Base-by-base conservation (phyloP, 495 filamentous ascomycete genomes). In the Neurospora sp. region DNA sequence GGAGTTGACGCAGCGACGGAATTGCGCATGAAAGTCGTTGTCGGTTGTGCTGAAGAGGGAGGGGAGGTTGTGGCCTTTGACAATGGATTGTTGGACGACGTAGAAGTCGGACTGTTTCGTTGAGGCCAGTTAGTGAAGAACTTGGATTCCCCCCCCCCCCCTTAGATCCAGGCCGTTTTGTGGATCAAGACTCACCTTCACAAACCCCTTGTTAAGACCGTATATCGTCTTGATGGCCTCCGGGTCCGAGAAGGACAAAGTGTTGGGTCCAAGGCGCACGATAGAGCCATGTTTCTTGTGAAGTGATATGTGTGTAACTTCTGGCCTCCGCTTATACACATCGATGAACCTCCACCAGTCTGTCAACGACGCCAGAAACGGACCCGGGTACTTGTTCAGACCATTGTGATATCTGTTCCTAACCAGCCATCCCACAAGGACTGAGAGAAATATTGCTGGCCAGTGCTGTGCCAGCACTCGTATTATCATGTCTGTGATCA, bases 1-100 rank as follows among this genome's bases (percentile, higher is more conserved):
- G 70, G 83, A 86, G 82, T 90, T 93, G 72, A 91, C 89, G 69
- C 88, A 90, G 73, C 87, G 86, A 31, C 90, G 86, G 73, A 94
- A 88, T 71, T 88, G 87, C 37, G 88, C 87, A 79, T 95, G 93
- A 81, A 90, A 94, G 12, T 85, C 83, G 74, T 93, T 91, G 79
- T 94, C 89, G 14, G 87, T 88, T 4, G 92, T 92, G 74, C 90
- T 91, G 84, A 95, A 95, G n/a, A 94, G 87, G 12, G 91, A 92
- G 27, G 87, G 88, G 6, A 93, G 82, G 35, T 87, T 86, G 73
- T 87, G 79, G 39, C 91, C 91, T 69, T 89, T 90, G 42, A 89
- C 84, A 8, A 90, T 83, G 0, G 89, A 87, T 80, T 89, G 86
- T 76, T 91, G 90, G 39, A 92, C 90, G 27, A 88, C 84, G 77